Conservation (phyloP, 1,284 basidiomycete species). For the Fistulina hepatica region DNA sequence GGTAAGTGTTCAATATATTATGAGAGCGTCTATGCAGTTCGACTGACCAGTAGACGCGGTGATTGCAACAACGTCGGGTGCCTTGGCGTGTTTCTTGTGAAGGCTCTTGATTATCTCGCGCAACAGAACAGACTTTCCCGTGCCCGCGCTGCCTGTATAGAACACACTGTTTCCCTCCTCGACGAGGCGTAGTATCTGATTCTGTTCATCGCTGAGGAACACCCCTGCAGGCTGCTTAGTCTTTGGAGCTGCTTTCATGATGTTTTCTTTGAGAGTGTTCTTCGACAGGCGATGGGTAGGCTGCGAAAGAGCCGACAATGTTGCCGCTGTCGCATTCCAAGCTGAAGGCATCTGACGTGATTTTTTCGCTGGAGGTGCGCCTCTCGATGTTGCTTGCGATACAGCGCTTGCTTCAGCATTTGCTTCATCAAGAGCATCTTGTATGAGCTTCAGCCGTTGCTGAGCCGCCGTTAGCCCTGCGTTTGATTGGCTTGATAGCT, state of each 20-base stretch:
- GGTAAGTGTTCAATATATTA: background rate
- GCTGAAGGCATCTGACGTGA: constrained; percentile 20
- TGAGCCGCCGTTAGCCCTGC: no score
- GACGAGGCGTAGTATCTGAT: constrained; percentile 69
- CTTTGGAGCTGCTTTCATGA: constrained; percentile 9
- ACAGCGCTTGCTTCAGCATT: no score
- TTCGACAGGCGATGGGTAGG: constrained; percentile 10
- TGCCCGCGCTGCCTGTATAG: constrained; percentile 95
- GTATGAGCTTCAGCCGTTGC: no score
- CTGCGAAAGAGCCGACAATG: constrained; percentile 6
- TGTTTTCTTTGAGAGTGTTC: constrained; percentile 13
- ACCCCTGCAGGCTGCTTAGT: constrained; percentile 31
- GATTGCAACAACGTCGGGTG: constrained; percentile 70
- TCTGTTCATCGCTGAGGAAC: constrained; percentile 75
- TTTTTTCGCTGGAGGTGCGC: no score
- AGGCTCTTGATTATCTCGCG: constrained; percentile 72
- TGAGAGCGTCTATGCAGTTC: background rate
- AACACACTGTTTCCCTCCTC: constrained; percentile 73
- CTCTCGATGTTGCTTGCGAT: no score
- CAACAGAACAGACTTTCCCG: constrained; percentile 92
- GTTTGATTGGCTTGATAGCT: no score
- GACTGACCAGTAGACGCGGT: constrained; percentile 79
- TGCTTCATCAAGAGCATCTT: no score
- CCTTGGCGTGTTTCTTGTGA: constrained; percentile 41
- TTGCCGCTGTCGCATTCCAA: constrained; percentile 15